Evolutionary conservation across 345 rosid species (phyloP).

Genomic region (Diplotaxis tenuifolia): DNA sequence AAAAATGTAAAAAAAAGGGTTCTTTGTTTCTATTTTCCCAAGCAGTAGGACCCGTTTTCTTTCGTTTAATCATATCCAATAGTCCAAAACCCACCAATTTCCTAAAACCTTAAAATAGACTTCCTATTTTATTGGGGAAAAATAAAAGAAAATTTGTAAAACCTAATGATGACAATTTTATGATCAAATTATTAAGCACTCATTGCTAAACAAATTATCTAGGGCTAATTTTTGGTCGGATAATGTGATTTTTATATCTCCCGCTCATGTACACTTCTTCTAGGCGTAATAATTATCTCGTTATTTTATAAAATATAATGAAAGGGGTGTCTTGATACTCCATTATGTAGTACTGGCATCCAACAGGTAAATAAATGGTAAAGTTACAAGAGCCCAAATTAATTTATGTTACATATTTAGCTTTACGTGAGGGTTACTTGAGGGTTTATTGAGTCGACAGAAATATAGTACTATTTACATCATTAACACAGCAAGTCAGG

Average conservation of each 20-base stretch:
- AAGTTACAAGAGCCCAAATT: slow-evolving; percentile 18
- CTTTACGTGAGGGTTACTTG: slow-evolving; percentile 38
- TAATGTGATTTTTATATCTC: slow-evolving; percentile 12
- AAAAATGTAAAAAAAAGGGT: slow-evolving; percentile 15
- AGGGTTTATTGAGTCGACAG: slow-evolving; percentile 21
- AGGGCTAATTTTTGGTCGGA: slow-evolving; percentile 30
- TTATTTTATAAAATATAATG: slow-evolving; percentile 6
- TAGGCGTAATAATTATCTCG: slow-evolving; percentile 13
- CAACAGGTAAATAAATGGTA: slow-evolving; percentile 13
- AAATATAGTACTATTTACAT: slow-evolving; percentile 1
- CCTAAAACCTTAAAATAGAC: slow-evolving; percentile 21
- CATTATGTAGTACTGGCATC: no score
- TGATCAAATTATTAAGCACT: slow-evolving; percentile 36
- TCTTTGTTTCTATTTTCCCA: not conserved
- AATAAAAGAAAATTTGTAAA: slow-evolving; percentile 10
- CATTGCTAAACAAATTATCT: slow-evolving; percentile 30
- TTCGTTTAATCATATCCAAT: slow-evolving; percentile 22
- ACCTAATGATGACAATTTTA: slow-evolving; percentile 29
- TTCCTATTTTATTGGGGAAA: not conserved
- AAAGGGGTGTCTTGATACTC: not conserved
- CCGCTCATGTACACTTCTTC: slow-evolving; percentile 24
- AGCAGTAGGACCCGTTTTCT: slow-evolving; percentile 27
- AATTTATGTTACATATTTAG: slow-evolving; percentile 23
- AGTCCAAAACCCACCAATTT: not conserved
- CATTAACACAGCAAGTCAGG: not conserved